phyloP scores from a whole-genome alignment of 1,284 basidiomycete species.

The Phenoliferia sp. region DNA sequence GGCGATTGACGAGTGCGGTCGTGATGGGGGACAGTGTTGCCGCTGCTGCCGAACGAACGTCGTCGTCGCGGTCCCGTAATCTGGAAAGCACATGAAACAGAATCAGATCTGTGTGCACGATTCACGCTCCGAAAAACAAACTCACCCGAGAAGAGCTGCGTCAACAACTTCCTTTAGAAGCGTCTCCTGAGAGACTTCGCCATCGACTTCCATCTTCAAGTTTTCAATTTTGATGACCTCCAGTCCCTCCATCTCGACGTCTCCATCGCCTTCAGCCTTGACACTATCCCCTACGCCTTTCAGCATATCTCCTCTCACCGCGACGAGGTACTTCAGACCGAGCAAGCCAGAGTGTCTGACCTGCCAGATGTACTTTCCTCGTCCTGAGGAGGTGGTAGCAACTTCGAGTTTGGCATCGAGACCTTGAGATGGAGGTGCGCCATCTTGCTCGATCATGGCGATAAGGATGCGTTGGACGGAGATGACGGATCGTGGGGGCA shows the following conservation, averaged over 20 bases:
- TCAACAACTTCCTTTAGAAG: constrained; percentile 70
- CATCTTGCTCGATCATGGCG: constrained; percentile 89
- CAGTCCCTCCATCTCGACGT: constrained; percentile 12
- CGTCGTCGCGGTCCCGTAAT: constrained; percentile 86
- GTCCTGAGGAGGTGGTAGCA: constrained; percentile 35
- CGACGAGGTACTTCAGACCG: constrained; percentile 96
- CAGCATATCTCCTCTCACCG: constrained; percentile 80
- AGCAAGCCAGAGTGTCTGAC: constrained; percentile 93
- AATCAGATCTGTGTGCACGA: not conserved
- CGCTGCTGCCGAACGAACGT: constrained; percentile 93
- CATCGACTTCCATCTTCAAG: constrained; percentile 8
- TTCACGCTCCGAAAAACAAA: no score
- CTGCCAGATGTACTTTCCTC: constrained; percentile 78
- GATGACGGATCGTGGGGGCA: constrained; percentile 68
- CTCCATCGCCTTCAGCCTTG: constrained; percentile 26
- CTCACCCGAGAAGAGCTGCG: constrained; percentile 78
- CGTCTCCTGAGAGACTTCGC: constrained; percentile 36
- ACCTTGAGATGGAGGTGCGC: constrained; percentile 40
- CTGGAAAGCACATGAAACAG: constrained; percentile 46
- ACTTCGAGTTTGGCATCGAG: constrained; percentile 10
- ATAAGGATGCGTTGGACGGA: constrained; percentile 80
- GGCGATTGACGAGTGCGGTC: constrained; percentile 65
- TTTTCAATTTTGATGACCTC: constrained; percentile 28
- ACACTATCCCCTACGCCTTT: constrained; percentile 32
- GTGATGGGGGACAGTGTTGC: constrained; percentile 84